Base-by-base conservation (phyloP, 371 early-diverging fungal genomes). In the Mucor lusitanicus region DNA sequence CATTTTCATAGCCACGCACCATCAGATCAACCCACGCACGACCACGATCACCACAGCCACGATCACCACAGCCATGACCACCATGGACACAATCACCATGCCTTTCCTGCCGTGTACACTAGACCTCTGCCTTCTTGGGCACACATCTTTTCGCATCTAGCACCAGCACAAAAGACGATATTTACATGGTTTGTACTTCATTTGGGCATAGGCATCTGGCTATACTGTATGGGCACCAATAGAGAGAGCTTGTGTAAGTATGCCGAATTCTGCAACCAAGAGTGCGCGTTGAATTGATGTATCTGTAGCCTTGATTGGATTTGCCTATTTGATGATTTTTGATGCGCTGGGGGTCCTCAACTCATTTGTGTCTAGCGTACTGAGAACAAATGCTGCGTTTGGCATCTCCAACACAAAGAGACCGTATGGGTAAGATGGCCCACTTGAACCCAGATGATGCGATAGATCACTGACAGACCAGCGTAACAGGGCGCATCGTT, bases 331-430 rank as follows among this genome's bases (percentile, higher is more conserved):
- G 32, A 77, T 85, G 39, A 72, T 88, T 50, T 89, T 88, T 77
- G 90, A 89, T 69, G 87, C 90, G 3, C 75, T 89, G 69, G 90
- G 90, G 3, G 79, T 88, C 4, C 68, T 89, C 15, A 87, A 85
- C 40, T 69, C 70, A 6, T 87, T 87, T 73, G 67, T 85, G 4
- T 87, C 90, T 2, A 84, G 80, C 21, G 75, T 89, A 32, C 58
- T 88, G 9, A 75, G 73, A 30, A 79, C 83, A 2, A 75, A 85
- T 42, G 65, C 76, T 32, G 76, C 75, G 11, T 83, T 84, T 59
- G 69, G 76, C 8, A 77, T 68, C 19, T 77, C 85, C 19, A 85
- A 85, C 9, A 79, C 86, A 48, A 85, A 85, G 46, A 76, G 87
- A 54, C 87, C 90, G 4, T 89, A 78, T 69, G 87, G 88, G 89